Evolutionary conservation across 352 stramenopile species (phyloP), one percentile per base, ranked within the genome.

Genomic region (Globisporangium solare): DNA sequence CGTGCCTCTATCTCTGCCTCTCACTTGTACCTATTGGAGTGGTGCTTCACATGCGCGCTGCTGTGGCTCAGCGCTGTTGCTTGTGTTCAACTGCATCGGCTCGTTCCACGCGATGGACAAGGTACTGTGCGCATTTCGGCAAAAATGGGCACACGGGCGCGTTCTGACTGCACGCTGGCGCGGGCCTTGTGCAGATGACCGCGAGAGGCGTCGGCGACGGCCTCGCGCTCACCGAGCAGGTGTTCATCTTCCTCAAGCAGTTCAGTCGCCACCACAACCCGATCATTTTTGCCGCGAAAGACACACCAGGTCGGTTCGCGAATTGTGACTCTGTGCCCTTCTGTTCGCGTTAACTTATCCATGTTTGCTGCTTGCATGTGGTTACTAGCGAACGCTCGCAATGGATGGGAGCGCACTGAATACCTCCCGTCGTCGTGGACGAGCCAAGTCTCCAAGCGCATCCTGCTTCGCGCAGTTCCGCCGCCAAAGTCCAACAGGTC

Each of bases 91-190:
- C 55, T 71, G 72, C 48, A 61, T 90, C 20, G 68, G 72, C 20
- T 88, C 80, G 1, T 90, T 90, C 58, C 68, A 79, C 24, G 62
- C 72, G 2, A 86, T 90, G 32, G 80, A 90, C 58, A 90, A 83
- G 67, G 77, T 80, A 51, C 27, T 35, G 4, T 8, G 27, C 7
- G 27, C 27, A 35, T 35, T 35, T 35, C 5, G 2, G 27, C 27
- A 35, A 35, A 31, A 2, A 35, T 35, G 27, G 27, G 6, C 24
- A 35, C 6, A 35, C 27, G 27, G 10, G 5, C 7, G 27, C 27
- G 6, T 10, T 35, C 27, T 35, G 27, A 35, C 15, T 60, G 2
- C 14, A 21, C 8, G 21, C n/a, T 45, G 18, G 3, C 6, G 3
- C 27, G 6, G 27, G 5, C 10, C 27, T 10, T 35, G 27, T 35